phyloP scores from a whole-genome alignment of 495 filamentous ascomycete genomes.

The Penicillium crystallinum region DNA sequence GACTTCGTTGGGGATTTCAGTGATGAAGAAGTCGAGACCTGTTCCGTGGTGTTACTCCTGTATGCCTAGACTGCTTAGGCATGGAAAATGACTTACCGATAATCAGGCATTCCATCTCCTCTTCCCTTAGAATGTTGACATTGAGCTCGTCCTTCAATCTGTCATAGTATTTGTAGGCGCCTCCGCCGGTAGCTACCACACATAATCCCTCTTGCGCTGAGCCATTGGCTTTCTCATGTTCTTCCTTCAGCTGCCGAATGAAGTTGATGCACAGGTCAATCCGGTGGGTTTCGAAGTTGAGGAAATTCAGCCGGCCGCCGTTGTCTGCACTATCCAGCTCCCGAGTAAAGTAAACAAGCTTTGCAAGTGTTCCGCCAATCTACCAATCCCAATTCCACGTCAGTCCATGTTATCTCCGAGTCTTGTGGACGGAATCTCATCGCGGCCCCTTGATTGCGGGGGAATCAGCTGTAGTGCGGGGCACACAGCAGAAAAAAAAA shows the following conservation, averaged over 20 bases:
- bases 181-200: constrained; percentile 92
- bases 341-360: constrained; percentile 93
- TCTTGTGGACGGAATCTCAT: constrained; percentile 5
- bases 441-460: constrained; percentile 25
- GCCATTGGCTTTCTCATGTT: constrained; percentile 70
- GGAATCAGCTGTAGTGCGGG: constrained; percentile 26
- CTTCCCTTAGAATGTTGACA: constrained; percentile 84
- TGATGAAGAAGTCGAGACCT: constrained; percentile 98
- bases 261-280: constrained; percentile 90
- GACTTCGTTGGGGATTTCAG: constrained; percentile 91
- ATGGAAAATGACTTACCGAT: constrained; percentile 52
- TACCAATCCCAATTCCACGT: constrained; percentile 30
- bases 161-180: constrained; percentile 94
- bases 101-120: constrained; percentile 98
- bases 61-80: not conserved
- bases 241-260: constrained; percentile 73
- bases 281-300: constrained; percentile 89
- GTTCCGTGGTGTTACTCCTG: not conserved
- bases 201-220: constrained; percentile 60
- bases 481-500: constrained; percentile 18
- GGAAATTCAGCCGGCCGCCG: constrained; percentile 88
- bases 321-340: constrained; percentile 72
- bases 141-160: constrained; percentile 73
- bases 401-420: constrained; percentile 13
- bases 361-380: constrained; percentile 94